Evolutionary conservation across 1,284 basidiomycete species (phyloP).

Genomic region (Salmacisia buchloeana): DNA sequence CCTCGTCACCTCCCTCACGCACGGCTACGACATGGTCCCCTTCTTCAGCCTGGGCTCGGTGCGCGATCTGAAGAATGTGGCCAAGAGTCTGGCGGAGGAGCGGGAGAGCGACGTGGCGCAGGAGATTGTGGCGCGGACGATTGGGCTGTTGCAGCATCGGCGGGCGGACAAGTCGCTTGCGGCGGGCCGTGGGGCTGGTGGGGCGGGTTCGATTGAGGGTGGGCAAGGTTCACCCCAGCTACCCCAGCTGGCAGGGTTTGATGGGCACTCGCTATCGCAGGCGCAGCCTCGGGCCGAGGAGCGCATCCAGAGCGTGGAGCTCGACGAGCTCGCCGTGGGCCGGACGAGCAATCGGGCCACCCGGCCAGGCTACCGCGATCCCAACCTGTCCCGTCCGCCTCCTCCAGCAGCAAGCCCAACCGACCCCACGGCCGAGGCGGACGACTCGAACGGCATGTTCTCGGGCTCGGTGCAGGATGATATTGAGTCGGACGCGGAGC

Average conservation of each 20-base stretch:
- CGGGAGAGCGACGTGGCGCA: slow-evolving; percentile 50
- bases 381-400: slow-evolving; percentile 50
- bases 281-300: background rate
- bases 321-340: slow-evolving; percentile 9
- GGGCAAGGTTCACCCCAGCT: too few relatives aligned
- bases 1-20: slow-evolving; percentile 54
- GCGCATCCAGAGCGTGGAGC: background rate
- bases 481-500: slow-evolving; percentile 19
- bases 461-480: slow-evolving; percentile 49
- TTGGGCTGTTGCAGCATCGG: slow-evolving; percentile 42
- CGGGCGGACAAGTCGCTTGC: slow-evolving; percentile 14
- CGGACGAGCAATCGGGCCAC: slow-evolving; percentile 9
- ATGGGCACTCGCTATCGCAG: background rate
- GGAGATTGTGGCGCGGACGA: slow-evolving; percentile 55
- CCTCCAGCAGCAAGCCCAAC: slow-evolving; percentile 53
- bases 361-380: slow-evolving; percentile 37
- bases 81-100: slow-evolving; percentile 31
- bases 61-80: slow-evolving; percentile 55
- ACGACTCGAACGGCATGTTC: slow-evolving; percentile 53
- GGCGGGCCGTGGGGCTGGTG: background rate
- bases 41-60: slow-evolving; percentile 54
- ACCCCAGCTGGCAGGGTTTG: too few relatives aligned
- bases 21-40: slow-evolving; percentile 52
- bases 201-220: too few relatives aligned
- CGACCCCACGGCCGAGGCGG: slow-evolving; percentile 53